Conservation (phyloP, 495 filamentous ascomycete species). For the Penicillium egyptiacum region DNA sequence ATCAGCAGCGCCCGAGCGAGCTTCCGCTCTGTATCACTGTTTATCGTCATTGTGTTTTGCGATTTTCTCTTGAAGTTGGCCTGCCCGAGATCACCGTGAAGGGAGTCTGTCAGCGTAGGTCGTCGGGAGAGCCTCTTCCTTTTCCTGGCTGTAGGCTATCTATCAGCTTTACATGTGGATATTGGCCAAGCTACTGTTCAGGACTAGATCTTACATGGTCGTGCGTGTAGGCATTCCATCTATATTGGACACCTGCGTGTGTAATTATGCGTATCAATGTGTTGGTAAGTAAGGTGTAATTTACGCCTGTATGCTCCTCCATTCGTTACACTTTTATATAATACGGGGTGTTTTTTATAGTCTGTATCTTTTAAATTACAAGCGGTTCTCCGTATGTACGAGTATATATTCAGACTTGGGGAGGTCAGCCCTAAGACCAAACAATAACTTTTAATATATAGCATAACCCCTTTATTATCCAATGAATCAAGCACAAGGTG, state of each 20-base stretch:
- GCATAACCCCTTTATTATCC: too few species aligned
- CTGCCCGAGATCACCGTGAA: neutral
- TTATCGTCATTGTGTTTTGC: neutral
- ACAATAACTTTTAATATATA: too few species aligned
- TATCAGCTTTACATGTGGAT: neutral
- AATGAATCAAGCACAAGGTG: too few species aligned
- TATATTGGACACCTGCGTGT: neutral
- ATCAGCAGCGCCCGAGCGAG: constrained; percentile 1
- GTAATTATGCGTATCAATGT: neutral
- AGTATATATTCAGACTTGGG: too few species aligned
- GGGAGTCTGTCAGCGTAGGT: neutral
- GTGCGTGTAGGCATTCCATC: neutral
- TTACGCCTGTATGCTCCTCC: too few species aligned
- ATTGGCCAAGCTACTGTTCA: neutral
- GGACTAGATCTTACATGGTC: neutral
- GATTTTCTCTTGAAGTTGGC: neutral
- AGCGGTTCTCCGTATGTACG: too few species aligned
- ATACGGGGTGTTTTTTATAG: too few species aligned
- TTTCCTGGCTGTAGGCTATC: constrained; percentile 1
- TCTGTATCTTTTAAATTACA: too few species aligned
- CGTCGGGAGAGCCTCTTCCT: constrained; percentile 1
- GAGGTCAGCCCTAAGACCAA: too few species aligned
- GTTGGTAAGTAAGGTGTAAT: neutral
- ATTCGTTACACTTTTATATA: too few species aligned
- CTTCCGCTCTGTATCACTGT: constrained; percentile 1